These are phyloP conservation scores for Coriolopsis trogii DNA, from an alignment of 1,284 basidiomycete species.

Conservation along the genomic window DNA sequence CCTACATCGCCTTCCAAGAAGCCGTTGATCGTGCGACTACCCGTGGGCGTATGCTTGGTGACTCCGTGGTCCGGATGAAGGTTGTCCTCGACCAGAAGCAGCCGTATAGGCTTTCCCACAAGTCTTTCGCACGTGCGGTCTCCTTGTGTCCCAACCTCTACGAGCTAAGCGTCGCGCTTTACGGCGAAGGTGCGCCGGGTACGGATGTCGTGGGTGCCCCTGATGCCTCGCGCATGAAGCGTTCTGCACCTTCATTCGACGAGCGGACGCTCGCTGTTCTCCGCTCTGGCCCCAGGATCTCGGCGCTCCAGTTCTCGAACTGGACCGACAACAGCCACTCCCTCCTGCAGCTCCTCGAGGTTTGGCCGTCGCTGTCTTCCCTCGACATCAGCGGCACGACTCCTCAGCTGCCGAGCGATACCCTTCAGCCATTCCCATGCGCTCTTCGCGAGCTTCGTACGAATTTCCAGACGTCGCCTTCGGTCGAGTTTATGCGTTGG, in stretches of 20 bases:
- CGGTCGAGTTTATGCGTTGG: conserved; percentile 65
- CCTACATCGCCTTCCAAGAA: conserved; percentile 54
- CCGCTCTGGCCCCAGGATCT: conserved; percentile 55
- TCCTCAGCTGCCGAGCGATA: conserved; percentile 49
- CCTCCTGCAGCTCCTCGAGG: conserved; percentile 61
- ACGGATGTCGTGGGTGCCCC: conserved; percentile 49
- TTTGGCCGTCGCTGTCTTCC: conserved; percentile 58
- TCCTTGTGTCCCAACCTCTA: conserved; percentile 59
- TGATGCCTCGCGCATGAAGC: conserved; percentile 49
- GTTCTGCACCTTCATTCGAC: conserved; percentile 58
- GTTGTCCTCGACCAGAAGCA: conserved; percentile 69
- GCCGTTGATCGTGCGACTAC: conserved; percentile 50
- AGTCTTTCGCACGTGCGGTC: conserved; percentile 59
- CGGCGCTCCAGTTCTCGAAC: conserved; percentile 62
- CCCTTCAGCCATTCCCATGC: conserved; percentile 47
- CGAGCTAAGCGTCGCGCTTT: conserved; percentile 58
- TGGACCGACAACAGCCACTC: conserved; percentile 65
- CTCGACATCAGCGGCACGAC: conserved; percentile 62
- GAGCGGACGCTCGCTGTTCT: conserved; percentile 53
- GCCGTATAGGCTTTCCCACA: conserved; percentile 54
- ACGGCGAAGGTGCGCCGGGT: conserved; percentile 53
- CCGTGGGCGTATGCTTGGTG: conserved; percentile 52
- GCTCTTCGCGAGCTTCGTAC: conserved; percentile 55
- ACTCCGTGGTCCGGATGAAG: conserved; percentile 54
- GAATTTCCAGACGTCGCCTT: conserved; percentile 61